These are phyloP conservation scores for Stevia rebaudiana DNA, from an alignment of 140 eudicot species.

Conservation along the genomic window DNA sequence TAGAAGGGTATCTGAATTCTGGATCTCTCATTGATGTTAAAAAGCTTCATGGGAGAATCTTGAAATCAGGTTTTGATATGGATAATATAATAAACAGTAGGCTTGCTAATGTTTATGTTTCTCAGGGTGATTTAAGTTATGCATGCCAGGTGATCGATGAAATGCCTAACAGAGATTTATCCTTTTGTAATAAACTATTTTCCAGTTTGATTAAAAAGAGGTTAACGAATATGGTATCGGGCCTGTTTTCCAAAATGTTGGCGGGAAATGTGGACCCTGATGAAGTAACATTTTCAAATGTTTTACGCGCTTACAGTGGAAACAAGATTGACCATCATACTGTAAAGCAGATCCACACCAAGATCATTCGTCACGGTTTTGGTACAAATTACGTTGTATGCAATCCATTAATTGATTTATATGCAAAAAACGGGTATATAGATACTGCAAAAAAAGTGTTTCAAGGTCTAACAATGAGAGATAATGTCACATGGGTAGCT, in stretches of 20 bases:
- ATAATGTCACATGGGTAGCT: conserved; percentile 91
- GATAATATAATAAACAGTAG: conserved; percentile 34
- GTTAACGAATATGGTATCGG: conserved; percentile 27
- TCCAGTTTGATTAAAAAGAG: conserved; percentile 31
- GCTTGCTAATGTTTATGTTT: conserved; percentile 44
- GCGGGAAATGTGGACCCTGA: conserved; percentile 34
- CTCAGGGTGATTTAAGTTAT: conserved; percentile 35
- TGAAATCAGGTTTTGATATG: conserved; percentile 52
- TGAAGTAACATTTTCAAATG: conserved; percentile 44
- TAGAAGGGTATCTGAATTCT: conserved; percentile 49
- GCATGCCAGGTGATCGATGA: conserved; percentile 47
- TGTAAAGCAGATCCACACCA: conserved; percentile 54
- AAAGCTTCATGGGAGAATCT: conserved; percentile 55
- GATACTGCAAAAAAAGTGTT: conserved; percentile 55
- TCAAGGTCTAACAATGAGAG: conserved; percentile 37
- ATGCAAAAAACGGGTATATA: conserved; percentile 55
- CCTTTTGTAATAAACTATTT: conserved; percentile 52
- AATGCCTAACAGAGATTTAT: conserved; percentile 41
- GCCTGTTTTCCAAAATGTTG: conserved; percentile 40
- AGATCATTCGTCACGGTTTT: conserved; percentile 49
- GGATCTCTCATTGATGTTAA: conserved; percentile 46
- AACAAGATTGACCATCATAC: conserved; percentile 23
- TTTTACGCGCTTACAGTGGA: conserved; percentile 43
- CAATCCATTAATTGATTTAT: conserved; percentile 68
- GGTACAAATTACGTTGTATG: conserved; percentile 41